phyloP scores from a whole-genome alignment of 345 rosid species.

The Clarkia xantiana region DNA sequence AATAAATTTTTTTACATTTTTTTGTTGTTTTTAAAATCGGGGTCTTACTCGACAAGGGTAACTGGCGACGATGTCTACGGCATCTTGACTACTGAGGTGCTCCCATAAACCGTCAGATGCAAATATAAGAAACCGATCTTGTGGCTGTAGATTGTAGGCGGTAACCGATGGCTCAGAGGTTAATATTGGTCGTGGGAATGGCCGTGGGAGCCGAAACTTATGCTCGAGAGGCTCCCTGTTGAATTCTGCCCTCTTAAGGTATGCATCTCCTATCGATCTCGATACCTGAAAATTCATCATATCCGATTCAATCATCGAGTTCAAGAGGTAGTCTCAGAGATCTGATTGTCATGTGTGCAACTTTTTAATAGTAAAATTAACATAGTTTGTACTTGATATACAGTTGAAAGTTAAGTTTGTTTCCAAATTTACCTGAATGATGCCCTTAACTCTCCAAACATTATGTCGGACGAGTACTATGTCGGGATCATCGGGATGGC shows the following conservation, averaged over 20 bases:
- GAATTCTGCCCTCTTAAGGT: constrained; percentile 64
- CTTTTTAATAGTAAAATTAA: too few relatives aligned
- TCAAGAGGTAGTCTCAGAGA: too few relatives aligned
- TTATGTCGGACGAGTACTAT: constrained; percentile 50
- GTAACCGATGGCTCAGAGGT: constrained; percentile 49
- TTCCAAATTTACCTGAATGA: constrained; percentile 48
- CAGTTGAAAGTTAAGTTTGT: background rate
- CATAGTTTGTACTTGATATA: too few relatives aligned
- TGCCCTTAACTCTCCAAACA: constrained; percentile 76
- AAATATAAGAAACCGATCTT: constrained; percentile 60
- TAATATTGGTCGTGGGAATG: constrained; percentile 54
- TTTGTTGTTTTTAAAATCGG: background rate
- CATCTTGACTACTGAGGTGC: constrained; percentile 59
- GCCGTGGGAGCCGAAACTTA: constrained; percentile 39
- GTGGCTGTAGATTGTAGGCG: constrained; percentile 33
- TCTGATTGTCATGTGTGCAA: too few relatives aligned
- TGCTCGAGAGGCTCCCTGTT: constrained; percentile 53
- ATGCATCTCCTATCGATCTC: constrained; percentile 77
- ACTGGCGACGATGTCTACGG: constrained; percentile 40
- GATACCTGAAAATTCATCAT: constrained; percentile 37
- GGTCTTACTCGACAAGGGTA: constrained; percentile 41
- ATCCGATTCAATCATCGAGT: too few relatives aligned
- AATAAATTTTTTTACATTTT: too few relatives aligned
- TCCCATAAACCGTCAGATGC: constrained; percentile 96
- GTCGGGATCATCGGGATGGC: constrained; percentile 56